These are phyloP conservation scores for Acanthamoeba rhysodes DNA, from an alignment of 208 protist genomes.

Conservation along the genomic window DNA sequence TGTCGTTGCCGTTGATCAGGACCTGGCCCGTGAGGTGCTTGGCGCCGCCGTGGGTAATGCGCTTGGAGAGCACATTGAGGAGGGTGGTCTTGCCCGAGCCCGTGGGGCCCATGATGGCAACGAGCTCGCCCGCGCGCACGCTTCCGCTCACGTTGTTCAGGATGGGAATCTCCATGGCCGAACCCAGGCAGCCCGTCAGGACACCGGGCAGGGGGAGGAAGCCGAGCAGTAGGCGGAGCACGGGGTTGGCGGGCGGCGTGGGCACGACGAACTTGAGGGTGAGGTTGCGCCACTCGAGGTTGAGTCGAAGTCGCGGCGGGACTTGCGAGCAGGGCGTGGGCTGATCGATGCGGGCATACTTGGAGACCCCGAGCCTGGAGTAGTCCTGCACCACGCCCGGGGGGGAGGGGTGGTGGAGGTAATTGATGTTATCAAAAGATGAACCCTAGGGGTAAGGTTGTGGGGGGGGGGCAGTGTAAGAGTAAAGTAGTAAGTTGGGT, in stretches of 20 bases:
- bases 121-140: background rate
- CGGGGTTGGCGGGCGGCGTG: background rate
- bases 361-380: background rate
- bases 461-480: no score
- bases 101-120: constrained; percentile 46
- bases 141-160: background rate
- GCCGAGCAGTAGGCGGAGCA: background rate
- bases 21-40: constrained; percentile 63
- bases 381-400: background rate
- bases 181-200: background rate
- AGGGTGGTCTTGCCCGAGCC: constrained; percentile 77
- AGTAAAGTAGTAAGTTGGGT: no score
- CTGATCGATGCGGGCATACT: background rate
- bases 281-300: constrained; percentile 54
- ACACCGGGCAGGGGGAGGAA: background rate
- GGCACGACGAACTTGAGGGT: background rate
- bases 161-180: background rate
- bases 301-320: background rate
- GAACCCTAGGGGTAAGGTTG: no score
- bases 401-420: no score
- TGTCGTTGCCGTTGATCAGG: constrained; percentile 9
- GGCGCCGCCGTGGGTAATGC: constrained; percentile 28
- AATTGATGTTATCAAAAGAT: no score
- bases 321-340: background rate
- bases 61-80: constrained; percentile 75